Conservation (phyloP, 345 rosid genomes). For the Moricandia arvensis region DNA sequence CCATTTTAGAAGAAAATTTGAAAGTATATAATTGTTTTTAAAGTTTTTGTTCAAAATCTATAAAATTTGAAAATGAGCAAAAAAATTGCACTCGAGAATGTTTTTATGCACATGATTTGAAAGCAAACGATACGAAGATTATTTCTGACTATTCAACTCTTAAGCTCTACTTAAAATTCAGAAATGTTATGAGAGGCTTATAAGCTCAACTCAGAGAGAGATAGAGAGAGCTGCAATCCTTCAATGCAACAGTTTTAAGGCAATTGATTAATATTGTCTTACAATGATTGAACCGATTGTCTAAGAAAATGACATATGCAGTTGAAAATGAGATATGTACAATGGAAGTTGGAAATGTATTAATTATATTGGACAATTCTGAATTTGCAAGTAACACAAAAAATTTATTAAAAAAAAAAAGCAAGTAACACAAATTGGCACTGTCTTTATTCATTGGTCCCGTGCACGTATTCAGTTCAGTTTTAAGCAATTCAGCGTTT, state of each 20-base stretch:
- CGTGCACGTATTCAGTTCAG: slow-evolving; percentile 22
- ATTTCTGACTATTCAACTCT: background rate
- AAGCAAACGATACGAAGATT: background rate
- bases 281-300: background rate
- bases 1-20: background rate
- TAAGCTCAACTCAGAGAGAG: too few species aligned
- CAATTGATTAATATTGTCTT: background rate
- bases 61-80: background rate
- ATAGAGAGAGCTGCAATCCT: too few species aligned
- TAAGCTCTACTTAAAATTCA: too few species aligned
- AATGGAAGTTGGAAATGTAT: slow-evolving; percentile 22
- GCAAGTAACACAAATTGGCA: background rate
- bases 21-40: background rate
- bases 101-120: background rate
- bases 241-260: background rate
- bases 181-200: too few species aligned
- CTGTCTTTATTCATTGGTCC: slow-evolving; percentile 3
- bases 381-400: slow-evolving; percentile 10
- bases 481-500: background rate
- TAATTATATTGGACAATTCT: slow-evolving; percentile 1
- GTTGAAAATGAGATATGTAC: slow-evolving; percentile 3
- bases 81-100: background rate
- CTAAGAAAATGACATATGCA: background rate
- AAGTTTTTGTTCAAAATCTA: background rate
- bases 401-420: too few species aligned